phyloP scores from a whole-genome alignment of 2,329 filamentous ascomycete species.

The Xylariaceae sp. region DNA sequence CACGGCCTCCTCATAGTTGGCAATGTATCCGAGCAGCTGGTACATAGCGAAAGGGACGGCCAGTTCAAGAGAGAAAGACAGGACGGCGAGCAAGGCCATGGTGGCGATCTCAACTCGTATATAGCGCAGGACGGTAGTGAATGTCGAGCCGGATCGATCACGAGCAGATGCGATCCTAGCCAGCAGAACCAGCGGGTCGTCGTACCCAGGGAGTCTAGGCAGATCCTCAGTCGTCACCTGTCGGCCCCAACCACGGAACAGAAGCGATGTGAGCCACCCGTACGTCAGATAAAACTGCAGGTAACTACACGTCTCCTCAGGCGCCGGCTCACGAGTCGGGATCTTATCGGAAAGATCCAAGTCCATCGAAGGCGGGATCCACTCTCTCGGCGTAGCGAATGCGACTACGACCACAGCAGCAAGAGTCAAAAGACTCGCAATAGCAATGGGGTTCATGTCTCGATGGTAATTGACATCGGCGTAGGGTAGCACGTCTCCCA shows the following conservation, averaged over 20 bases:
- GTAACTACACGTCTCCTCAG: constrained; percentile 53
- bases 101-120: constrained; percentile 39
- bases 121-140: constrained; percentile 43
- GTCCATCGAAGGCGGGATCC: constrained; percentile 42
- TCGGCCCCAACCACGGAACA: constrained; percentile 44
- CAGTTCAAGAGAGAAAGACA: constrained; percentile 43
- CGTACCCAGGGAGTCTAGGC: constrained; percentile 50
- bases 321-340: constrained; percentile 37
- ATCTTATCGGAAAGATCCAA: constrained; percentile 37
- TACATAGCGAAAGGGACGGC: constrained; percentile 52
- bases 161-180: constrained; percentile 42
- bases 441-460: constrained; percentile 28
- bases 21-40: constrained; percentile 48
- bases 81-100: constrained; percentile 42
- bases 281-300: constrained; percentile 49
- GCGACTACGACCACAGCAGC: constrained; percentile 38
- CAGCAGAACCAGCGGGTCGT: constrained; percentile 48
- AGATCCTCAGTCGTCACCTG: constrained; percentile 46
- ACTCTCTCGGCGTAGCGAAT: constrained; percentile 46
- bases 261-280: constrained; percentile 46
- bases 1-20: constrained; percentile 40
- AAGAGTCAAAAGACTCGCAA: constrained; percentile 36
- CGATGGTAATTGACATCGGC: constrained; percentile 35
- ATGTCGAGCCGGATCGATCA: constrained; percentile 39
- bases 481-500: constrained; percentile 42